phyloP scores from a whole-genome alignment of 2,329 filamentous ascomycete species.

The Monilinia fructigena region DNA sequence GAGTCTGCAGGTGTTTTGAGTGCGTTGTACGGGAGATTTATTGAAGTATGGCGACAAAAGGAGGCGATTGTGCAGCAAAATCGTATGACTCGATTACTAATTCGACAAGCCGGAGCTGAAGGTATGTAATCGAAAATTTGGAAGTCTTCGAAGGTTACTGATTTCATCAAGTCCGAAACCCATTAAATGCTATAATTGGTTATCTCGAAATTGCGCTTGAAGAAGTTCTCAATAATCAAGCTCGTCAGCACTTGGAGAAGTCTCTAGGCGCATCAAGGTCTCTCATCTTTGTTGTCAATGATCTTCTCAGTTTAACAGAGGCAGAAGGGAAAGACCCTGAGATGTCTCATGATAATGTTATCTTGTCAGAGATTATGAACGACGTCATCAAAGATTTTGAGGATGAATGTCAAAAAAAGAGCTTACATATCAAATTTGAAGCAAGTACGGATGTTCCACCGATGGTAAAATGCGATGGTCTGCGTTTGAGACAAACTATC shows the following conservation, averaged over 20 bases:
- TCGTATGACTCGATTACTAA: constrained; percentile 71
- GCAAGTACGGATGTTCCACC: constrained; percentile 26
- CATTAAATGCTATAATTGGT: constrained; percentile 93
- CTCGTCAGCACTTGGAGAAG: constrained; percentile 75
- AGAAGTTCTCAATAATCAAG: constrained; percentile 74
- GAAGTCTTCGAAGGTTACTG: background rate
- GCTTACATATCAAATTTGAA: constrained; percentile 25
- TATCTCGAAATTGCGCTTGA: constrained; percentile 90
- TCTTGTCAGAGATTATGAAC: constrained; percentile 65
- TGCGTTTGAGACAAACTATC: constrained; percentile 30
- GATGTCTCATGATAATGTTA: constrained; percentile 77
- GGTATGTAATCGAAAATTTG: background rate
- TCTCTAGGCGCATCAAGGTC: constrained; percentile 92
- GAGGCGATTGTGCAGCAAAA: constrained; percentile 75
- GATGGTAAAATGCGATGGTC: constrained; percentile 29
- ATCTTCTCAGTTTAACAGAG: constrained; percentile 83
- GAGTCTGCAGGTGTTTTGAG: constrained; percentile 87
- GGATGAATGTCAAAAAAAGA: constrained; percentile 60
- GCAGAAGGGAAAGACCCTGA: constrained; percentile 77
- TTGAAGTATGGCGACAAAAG: constrained; percentile 90
- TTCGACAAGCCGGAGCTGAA: constrained; percentile 21
- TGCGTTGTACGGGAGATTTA: constrained; percentile 82
- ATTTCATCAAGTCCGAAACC: constrained; percentile 79
- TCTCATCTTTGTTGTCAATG: constrained; percentile 90
- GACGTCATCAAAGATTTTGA: constrained; percentile 75